Evolutionary conservation across 2,329 filamentous ascomycete species (phyloP), one percentile per base, ranked within the genome.

Genomic region (Claviceps arundinis): DNA sequence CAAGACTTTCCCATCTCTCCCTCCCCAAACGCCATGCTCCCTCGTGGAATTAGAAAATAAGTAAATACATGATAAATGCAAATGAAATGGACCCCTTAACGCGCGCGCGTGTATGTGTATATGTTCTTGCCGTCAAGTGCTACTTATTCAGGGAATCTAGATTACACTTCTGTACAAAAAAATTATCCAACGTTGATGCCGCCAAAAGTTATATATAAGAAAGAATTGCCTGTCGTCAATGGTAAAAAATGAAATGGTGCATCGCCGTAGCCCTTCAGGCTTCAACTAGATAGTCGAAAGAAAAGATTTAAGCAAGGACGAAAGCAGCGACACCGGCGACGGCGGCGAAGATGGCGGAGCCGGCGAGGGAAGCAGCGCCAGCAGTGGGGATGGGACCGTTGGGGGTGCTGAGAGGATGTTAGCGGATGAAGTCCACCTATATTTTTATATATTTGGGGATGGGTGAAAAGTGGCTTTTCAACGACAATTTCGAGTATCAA

Each of bases 261-360:
- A 13, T 19, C 60, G 65, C 66, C 68, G 62, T 65, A 26, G 63
- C 69, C 68, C 68, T 63, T 64, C 63, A 65, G 66, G 68, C 68
- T 65, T 66, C 62, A 62, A 66, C 64, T 55, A 63, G 60, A 60
- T 16, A 64, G 66, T 62, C 59, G 63, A 65, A 60, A 60, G 60
- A 55, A 64, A 59, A 64, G 59, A 55, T 64, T 76, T 81, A 81
- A 65, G 73, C 73, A 62, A 81, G 67, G 69, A 74, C 61, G 63
- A 77, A 67, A 63, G 75, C 77, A 56, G 69, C 72, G 52, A 76
- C 64, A 69, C 75, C 77, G 67, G 73, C 77, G 48, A 68, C 71
- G 58, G 72, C 77, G 65, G 77, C 78, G 62, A 79, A 67, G 62
- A 73, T 56, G 63, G 71, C 72, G 56, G 77, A 79, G 70, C 73